These are phyloP conservation scores for Calonectria multiphialidica DNA, from an alignment of 2,329 filamentous ascomycete genomes.

Conservation along the genomic window DNA sequence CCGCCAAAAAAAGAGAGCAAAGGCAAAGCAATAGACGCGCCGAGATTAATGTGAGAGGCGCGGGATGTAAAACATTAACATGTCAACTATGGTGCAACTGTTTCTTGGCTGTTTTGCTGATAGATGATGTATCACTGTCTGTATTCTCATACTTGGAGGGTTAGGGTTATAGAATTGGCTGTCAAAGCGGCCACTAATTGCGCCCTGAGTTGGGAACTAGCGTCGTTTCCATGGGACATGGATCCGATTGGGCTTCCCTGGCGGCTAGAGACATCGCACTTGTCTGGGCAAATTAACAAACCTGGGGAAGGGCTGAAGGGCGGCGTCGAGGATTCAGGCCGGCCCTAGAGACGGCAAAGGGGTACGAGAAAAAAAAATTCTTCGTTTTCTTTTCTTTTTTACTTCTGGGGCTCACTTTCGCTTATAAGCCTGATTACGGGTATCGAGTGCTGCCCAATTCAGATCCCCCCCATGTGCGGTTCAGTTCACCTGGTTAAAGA, in stretches of 20 bases:
- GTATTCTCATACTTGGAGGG: background rate
- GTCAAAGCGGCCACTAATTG: conserved; percentile 5
- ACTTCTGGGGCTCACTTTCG: background rate
- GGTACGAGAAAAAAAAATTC: background rate
- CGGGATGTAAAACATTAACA: background rate
- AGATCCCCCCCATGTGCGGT: conserved; percentile 1
- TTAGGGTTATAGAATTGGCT: conserved; percentile 5
- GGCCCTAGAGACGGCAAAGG: background rate
- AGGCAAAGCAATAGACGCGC: background rate
- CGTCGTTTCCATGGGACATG: conserved; percentile 2
- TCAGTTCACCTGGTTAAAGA: conserved; percentile 18
- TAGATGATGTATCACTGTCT: background rate
- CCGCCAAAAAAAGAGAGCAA: background rate
- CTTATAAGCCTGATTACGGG: conserved; percentile 5
- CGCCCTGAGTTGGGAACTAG: conserved; percentile 1
- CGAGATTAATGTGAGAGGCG: background rate
- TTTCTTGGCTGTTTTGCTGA: background rate
- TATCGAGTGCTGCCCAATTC: background rate
- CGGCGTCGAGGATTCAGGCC: conserved; percentile 18
- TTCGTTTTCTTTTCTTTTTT: background rate
- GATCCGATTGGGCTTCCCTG: background rate
- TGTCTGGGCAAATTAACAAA: background rate
- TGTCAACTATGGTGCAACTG: background rate
- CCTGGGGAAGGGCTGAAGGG: conserved; percentile 7
- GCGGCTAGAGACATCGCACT: background rate